Conservation (phyloP, 2,329 filamentous ascomycete genomes). For the Paraphaeosphaeria minitans region DNA sequence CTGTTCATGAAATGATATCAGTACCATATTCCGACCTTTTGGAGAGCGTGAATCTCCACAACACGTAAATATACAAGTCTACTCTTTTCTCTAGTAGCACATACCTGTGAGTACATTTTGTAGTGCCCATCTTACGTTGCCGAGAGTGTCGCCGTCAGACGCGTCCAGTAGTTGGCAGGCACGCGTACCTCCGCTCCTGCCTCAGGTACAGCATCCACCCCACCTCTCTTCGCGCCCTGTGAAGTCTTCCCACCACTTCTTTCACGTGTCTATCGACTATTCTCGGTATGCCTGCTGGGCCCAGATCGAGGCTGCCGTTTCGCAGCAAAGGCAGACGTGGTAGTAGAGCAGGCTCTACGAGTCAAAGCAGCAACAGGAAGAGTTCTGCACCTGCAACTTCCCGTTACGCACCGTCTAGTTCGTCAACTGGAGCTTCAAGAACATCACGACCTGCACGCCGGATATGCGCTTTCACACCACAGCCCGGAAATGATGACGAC, state of each 20-base stretch:
- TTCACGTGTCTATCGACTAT: neutral
- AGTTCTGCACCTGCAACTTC: conserved; percentile 14
- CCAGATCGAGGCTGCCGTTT: conserved; percentile 12
- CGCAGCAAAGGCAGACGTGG: conserved; percentile 18
- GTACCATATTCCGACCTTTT: neutral
- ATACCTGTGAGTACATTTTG: neutral
- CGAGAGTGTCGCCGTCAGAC: neutral
- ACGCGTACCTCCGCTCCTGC: conserved; percentile 27
- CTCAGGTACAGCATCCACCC: conserved; percentile 5
- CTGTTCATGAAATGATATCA: neutral
- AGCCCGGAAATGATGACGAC: neutral
- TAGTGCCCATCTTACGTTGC: neutral
- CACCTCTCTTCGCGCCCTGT: neutral
- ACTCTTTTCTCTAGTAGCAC: neutral
- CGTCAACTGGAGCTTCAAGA: conserved; percentile 12
- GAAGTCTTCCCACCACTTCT: conserved; percentile 2
- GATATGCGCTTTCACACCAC: neutral
- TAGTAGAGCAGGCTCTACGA: conserved; percentile 14
- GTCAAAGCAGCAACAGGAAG: conserved; percentile 14
- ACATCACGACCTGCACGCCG: neutral
- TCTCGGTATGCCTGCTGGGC: conserved; percentile 21
- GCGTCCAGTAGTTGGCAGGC: conserved; percentile 15
- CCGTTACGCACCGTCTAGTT: conserved; percentile 17
- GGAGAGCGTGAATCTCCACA: neutral
- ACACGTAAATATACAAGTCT: neutral